Base-by-base conservation (phyloP, 2,329 filamentous ascomycete genomes). In the Fusarium subglutinans region DNA sequence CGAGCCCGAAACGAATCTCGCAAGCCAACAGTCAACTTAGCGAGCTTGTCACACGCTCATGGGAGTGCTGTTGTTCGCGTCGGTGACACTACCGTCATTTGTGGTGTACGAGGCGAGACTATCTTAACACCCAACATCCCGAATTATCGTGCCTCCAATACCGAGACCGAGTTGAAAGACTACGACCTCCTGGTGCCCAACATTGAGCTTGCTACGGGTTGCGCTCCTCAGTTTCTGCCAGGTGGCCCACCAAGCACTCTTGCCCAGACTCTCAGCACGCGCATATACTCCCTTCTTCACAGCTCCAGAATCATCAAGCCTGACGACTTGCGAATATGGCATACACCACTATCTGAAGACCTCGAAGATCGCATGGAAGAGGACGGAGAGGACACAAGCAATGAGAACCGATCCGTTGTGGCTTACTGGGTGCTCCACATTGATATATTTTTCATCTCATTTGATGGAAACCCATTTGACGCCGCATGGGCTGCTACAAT, bases 381-480 rank as follows among this genome's bases (percentile, higher is more conserved):
- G 10, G 84, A 83, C 2, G 78, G 79, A 1, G 59, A 62, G 22
- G 74, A 72, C 8, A 79, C 83, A 10, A 79, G 80, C 44, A 80
- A 78, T 22, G 83, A 81, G 50, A 81, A 84, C 17, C 81, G 80
- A 12, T 80, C 80, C n/a, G 83, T 96, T 17, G 96, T 93, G 80
- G 96, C 93, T 1, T 98, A 97, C 82, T 99, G 96, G 96, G 92
- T 94, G 15, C 90, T 99, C 26, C 98, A 98, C 82, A 93, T 99
- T 74, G 96, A 98, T 80, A 87, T 98, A n/a, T 89, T 98, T 79
- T 96, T 98, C 83, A 92, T 99, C 75, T 97, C 94, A 1, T 90
- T 98, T 56, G 95, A 98, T 73, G 96, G 96, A 11, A 97, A 96
- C 78, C 90, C 94, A 4, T 95, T 98, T 74, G 96, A 99, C 79